Base-by-base conservation (phyloP, 1,139 yeast genomes). In the Nakaseomyces kungkrabaensis region DNA sequence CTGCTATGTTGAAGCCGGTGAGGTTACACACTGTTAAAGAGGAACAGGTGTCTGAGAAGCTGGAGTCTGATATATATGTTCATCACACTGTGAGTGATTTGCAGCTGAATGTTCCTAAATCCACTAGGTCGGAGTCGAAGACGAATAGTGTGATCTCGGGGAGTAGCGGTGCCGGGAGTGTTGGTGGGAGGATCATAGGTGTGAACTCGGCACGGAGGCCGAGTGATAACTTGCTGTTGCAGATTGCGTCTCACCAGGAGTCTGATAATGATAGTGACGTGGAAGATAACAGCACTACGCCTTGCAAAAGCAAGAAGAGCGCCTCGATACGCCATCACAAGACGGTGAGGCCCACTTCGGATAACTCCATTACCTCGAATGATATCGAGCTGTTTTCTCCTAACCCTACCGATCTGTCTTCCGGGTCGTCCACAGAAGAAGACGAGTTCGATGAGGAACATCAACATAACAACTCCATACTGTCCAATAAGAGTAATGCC, bases 361-460 rank as follows among this genome's bases (percentile, higher is more conserved):
- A 60, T 40, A 63, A 59, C 29, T 59, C 64, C 9, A 56, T 58
- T 7, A 53, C 52, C 5, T 56, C 64, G n/a, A 52, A 56, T 22
- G 56, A 55, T 17, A 55, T 62, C 6, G 62, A 56, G 22, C 44
- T 58, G 33, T 59, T 59, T 27, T 60, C 59, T 31, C 55, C 59
- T 1, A 52, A 51, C 26, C 47, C 40, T 4, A 27, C 48, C 9
- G 31, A 50, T 26, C 24, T 46, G 10, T 43, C 46, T 25, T 34
- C 47, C 11, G 47, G 44, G 9, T 49, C 51, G 4, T 24, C 43
- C 43, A 11, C 43, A 5, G 43, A 38, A 11, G 43, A 38, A 11
- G 31, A 29, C 9, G 43, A 38, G 4, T 38, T 10, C 31, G 43
- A 38, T 10, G 43, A 38, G 3, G 22, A 17, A 17, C 22, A 17